These are phyloP conservation scores for Hanseniaspora lindneri DNA, from an alignment of 805 yeast species.

Conservation along the genomic window DNA sequence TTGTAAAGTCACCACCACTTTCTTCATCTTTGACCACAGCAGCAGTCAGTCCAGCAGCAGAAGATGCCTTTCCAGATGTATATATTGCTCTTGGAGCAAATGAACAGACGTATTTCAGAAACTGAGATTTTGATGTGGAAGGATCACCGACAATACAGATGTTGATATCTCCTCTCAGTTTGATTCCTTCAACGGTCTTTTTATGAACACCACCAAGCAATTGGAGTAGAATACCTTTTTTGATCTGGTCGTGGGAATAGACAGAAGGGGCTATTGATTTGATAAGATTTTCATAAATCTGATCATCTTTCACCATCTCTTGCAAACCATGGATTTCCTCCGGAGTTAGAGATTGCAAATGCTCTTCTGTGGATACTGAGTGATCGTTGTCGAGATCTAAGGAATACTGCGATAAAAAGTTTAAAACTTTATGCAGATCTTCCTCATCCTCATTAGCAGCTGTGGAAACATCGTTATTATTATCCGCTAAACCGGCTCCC, in stretches of 20 bases:
- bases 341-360: constrained; percentile 61
- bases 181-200: constrained; percentile 87
- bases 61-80: constrained; percentile 95
- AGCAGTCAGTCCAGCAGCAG: constrained; percentile 98
- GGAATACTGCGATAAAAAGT: constrained; percentile 26
- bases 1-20: constrained; percentile 92
- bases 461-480: not conserved
- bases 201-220: constrained; percentile 89
- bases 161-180: constrained; percentile 95
- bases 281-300: constrained; percentile 60
- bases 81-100: constrained; percentile 91
- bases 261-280: constrained; percentile 91
- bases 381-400: constrained; percentile 32
- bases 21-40: constrained; percentile 88
- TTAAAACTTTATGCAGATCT: constrained; percentile 18
- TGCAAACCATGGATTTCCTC: constrained; percentile 76
- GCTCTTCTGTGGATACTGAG: constrained; percentile 62
- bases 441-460: constrained; percentile 14
- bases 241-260: constrained; percentile 83
- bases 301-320: constrained; percentile 81
- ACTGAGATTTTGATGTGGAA: constrained; percentile 94
- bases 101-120: constrained; percentile 81
- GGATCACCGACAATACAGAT: constrained; percentile 97
- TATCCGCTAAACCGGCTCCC: constrained; percentile 25
- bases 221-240: constrained; percentile 82